Conservation (phyloP, 2,329 filamentous ascomycete species). For the Tolypocladium tundrense region DNA sequence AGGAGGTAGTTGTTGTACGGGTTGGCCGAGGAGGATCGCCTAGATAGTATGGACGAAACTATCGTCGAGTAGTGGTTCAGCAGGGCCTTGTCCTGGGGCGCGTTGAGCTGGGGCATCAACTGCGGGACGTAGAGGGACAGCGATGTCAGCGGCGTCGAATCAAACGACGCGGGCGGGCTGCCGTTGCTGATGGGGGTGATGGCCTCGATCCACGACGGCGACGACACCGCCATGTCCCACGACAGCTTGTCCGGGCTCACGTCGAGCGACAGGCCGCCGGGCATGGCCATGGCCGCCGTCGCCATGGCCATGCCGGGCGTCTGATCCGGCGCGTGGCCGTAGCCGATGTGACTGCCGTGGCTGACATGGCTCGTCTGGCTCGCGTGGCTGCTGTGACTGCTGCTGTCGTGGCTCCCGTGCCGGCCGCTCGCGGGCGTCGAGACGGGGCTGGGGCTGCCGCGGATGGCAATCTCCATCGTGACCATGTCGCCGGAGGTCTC, state of each 20-base stretch:
- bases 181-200: constrained; percentile 14
- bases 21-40: constrained; percentile 15
- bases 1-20: constrained; percentile 21
- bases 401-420: constrained; percentile 8
- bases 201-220: constrained; percentile 13
- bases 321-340: constrained; percentile 2
- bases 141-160: constrained; percentile 7
- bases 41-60: constrained; percentile 20
- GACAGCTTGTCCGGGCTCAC: constrained; percentile 7
- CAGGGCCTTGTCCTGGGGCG: constrained; percentile 18
- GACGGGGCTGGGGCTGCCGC: constrained; percentile 10
- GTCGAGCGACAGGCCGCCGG: constrained; percentile 8
- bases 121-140: constrained; percentile 19
- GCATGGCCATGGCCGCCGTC: constrained; percentile 2
- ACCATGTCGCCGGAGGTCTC: background rate
- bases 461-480: constrained; percentile 11
- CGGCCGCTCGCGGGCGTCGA: constrained; percentile 7
- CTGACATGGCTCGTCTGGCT: constrained; percentile 1
- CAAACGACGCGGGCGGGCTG: constrained; percentile 11
- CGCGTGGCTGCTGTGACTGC: constrained; percentile 4
- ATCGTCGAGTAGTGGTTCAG: constrained; percentile 24
- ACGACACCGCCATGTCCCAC: constrained; percentile 12
- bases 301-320: background rate
- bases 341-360: constrained; percentile 1
- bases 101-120: constrained; percentile 17